Evolutionary conservation across 768 basidiomycete genomes (phyloP).

Genomic region (Tylopilus plumbeoviolaceoides): DNA sequence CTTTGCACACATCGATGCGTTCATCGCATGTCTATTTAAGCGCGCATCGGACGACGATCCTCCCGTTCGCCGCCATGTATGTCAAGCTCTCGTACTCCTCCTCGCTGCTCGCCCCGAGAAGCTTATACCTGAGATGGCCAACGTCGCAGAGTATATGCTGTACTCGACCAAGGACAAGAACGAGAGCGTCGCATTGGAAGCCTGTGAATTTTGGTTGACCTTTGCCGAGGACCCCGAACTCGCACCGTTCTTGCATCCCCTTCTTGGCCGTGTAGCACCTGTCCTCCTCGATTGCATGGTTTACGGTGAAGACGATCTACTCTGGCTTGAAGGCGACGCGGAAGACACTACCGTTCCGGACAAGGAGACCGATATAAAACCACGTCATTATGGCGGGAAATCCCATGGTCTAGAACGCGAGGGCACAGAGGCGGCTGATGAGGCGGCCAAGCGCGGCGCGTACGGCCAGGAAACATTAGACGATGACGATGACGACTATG

Average conservation of each 20-base stretch:
- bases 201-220: conserved; percentile 99
- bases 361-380: conserved; percentile 94
- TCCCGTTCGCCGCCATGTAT: conserved; percentile 93
- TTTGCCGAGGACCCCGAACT: conserved; percentile 95
- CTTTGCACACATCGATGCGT: conserved; percentile 86
- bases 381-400: conserved; percentile 85
- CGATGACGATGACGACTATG: conserved; percentile 84
- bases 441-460: conserved; percentile 44
- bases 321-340: conserved; percentile 89
- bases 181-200: conserved; percentile 94
- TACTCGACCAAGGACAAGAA: conserved; percentile 98
- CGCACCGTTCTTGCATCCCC: conserved; percentile 76
- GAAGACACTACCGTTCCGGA: conserved; percentile 91
- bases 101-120: conserved; percentile 93
- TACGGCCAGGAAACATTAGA: conserved; percentile 82
- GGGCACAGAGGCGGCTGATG: conserved; percentile 34
- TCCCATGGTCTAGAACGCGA: conserved; percentile 83
- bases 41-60: conserved; percentile 91
- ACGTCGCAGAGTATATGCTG: conserved; percentile 98
- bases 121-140: conserved; percentile 91
- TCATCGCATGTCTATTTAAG: conserved; percentile 91
- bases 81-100: conserved; percentile 90
- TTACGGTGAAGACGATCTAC: conserved; percentile 93
- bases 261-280: conserved; percentile 88
- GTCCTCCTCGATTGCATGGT: conserved; percentile 97